Percentiles rank a stretch among this genome's conserved stretches.
phyloP scores from a whole-genome alignment of 352 stramenopile species.

The Phytophthora sojae region DNA sequence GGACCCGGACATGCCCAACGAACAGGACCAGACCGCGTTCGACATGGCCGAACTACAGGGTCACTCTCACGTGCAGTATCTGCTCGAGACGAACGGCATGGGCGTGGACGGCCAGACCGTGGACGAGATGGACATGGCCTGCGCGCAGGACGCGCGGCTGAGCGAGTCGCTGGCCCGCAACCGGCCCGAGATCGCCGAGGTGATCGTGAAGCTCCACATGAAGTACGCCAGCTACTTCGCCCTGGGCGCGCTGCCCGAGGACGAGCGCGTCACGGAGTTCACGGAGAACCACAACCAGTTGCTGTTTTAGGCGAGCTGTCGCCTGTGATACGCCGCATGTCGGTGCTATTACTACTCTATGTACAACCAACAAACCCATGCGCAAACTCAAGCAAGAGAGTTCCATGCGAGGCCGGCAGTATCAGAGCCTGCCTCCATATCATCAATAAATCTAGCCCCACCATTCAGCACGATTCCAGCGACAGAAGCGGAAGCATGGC shows the following conservation, averaged over 20 bases:
- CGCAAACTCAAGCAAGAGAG: constrained; percentile 30
- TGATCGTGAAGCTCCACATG: constrained; percentile 83
- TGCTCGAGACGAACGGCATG: constrained; percentile 84
- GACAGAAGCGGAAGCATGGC: constrained; percentile 31
- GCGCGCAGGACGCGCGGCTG: constrained; percentile 68
- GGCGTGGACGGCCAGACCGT: constrained; percentile 58
- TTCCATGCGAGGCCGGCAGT: constrained; percentile 29
- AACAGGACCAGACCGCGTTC: constrained; percentile 80
- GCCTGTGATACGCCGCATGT: constrained; percentile 12
- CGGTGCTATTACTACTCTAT: constrained; percentile 22
- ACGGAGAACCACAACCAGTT: constrained; percentile 48
- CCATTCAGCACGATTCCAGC: constrained; percentile 34
- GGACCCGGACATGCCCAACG: constrained; percentile 87
- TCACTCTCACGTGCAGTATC: constrained; percentile 77
- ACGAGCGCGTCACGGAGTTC: constrained; percentile 57
- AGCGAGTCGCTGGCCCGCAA: constrained; percentile 67
- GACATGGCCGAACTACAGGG: constrained; percentile 74
- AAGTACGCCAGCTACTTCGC: constrained; percentile 75
- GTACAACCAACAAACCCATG: constrained; percentile 27
- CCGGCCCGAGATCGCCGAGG: constrained; percentile 70
- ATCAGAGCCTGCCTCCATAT: constrained; percentile 36
- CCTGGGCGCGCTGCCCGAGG: constrained; percentile 67
- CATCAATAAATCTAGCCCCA: constrained; percentile 43
- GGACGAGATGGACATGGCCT: constrained; percentile 70
- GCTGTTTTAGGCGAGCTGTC: constrained; percentile 32